These are phyloP conservation scores for Metarhizium anisopliae DNA, from an alignment of 2,329 filamentous ascomycete genomes.

Conservation along the genomic window DNA sequence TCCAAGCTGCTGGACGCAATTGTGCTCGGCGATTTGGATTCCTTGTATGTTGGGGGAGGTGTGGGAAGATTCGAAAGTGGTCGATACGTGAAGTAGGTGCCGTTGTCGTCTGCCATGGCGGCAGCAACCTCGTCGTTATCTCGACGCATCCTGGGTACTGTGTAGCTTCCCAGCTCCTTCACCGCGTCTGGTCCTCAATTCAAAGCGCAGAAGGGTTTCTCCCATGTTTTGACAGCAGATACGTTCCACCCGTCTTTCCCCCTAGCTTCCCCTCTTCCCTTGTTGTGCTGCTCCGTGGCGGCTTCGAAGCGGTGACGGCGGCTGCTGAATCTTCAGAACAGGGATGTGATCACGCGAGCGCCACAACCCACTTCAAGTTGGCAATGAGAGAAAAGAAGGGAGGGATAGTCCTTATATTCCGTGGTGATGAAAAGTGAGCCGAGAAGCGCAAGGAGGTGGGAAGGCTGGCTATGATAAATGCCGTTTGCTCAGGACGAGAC, in stretches of 20 bases:
- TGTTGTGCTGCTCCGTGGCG: neutral
- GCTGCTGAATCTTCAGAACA: neutral
- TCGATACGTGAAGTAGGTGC: slow-evolving; percentile 54
- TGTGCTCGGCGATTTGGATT: slow-evolving; percentile 29
- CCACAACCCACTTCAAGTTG: neutral
- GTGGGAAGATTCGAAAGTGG: slow-evolving; percentile 61
- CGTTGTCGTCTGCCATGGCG: slow-evolving; percentile 29
- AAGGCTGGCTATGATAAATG: neutral
- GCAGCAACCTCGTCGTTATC: neutral
- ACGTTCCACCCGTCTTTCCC: neutral
- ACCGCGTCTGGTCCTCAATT: slow-evolving; percentile 4
- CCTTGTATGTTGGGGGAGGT: slow-evolving; percentile 47
- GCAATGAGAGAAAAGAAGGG: neutral
- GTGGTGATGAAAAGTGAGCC: neutral
- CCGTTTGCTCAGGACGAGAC: neutral
- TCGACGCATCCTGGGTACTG: slow-evolving; percentile 4
- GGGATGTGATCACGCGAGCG: slow-evolving; percentile 4
- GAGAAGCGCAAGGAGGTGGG: neutral
- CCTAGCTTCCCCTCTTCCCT: neutral
- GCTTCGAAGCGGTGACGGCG: slow-evolving; percentile 2
- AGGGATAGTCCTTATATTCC: neutral
- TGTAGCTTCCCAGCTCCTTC: neutral
- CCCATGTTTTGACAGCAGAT: slow-evolving; percentile 7
- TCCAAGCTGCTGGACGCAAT: slow-evolving; percentile 24
- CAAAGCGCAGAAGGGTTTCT: neutral